A percentile compares a stretch with the other conserved stretches of the same genome.
phyloP scores from a whole-genome alignment of 2,329 filamentous ascomycete species.

The Colletotrichum kahawae region DNA sequence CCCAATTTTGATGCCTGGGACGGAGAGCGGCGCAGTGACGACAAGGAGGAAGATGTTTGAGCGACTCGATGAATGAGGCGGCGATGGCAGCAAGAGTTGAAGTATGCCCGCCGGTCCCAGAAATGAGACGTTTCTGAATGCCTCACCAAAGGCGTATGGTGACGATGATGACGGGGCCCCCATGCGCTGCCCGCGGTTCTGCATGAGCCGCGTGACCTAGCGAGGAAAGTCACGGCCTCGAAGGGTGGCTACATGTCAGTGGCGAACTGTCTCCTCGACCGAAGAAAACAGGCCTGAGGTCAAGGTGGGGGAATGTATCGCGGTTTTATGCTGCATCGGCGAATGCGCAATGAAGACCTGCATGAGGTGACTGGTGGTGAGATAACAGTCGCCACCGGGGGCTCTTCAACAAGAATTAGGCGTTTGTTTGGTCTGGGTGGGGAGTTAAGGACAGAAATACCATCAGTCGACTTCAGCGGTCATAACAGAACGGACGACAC shows the following conservation, averaged over 20 bases:
- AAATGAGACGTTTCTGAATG: background rate
- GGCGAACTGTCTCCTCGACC: background rate
- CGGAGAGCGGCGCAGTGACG: slow-evolving; percentile 46
- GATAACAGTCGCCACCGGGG: background rate
- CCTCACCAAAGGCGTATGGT: background rate
- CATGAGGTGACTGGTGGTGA: background rate
- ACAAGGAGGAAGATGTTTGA: slow-evolving; percentile 36
- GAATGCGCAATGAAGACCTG: background rate
- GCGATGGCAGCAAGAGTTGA: background rate
- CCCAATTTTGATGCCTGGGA: slow-evolving; percentile 75
- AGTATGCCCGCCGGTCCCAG: background rate
- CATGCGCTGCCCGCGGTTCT: background rate
- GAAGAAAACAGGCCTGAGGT: background rate
- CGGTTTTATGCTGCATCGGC: background rate
- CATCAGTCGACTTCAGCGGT: background rate
- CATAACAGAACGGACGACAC: background rate
- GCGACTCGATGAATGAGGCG: slow-evolving; percentile 10
- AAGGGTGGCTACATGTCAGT: background rate
- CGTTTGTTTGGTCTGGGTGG: background rate
- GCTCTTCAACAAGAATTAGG: background rate
- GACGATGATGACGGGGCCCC: background rate
- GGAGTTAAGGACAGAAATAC: background rate
- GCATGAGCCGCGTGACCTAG: background rate
- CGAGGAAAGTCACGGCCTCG: background rate
- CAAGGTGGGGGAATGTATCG: background rate